Evolutionary conservation across 331 rosid genomes (phyloP).

Genomic region (Cucumis variabilis): DNA sequence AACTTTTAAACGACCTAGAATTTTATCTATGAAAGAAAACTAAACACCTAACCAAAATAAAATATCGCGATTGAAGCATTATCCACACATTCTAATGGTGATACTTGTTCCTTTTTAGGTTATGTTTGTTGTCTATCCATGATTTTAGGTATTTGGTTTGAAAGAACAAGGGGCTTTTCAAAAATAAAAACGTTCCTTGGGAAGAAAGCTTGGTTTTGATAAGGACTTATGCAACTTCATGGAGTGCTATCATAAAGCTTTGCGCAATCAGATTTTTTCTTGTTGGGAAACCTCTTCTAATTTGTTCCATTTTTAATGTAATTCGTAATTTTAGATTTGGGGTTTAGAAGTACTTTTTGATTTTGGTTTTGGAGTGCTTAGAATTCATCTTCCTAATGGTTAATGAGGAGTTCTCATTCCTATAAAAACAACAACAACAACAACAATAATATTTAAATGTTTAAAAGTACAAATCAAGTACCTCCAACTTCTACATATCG

Average conservation of each 20-base stretch:
- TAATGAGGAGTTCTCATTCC: not conserved
- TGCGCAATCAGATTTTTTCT: not conserved
- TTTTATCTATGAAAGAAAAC: conserved; percentile 3
- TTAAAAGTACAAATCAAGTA: not conserved
- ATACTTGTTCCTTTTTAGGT: not conserved
- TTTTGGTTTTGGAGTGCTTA: not conserved
- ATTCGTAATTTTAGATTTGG: not conserved
- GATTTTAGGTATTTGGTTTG: not conserved
- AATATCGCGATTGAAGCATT: not conserved
- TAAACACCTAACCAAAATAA: not conserved
- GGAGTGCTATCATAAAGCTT: not conserved
- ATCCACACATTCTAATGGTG: not conserved
- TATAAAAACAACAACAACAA: not conserved
- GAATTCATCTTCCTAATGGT: not conserved
- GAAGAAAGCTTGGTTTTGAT: not conserved
- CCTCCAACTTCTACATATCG: conserved; percentile 21
- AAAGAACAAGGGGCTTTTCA: not conserved
- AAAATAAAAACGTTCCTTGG: not conserved
- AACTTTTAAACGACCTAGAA: not conserved
- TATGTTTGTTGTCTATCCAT: not conserved
- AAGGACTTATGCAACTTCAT: not conserved
- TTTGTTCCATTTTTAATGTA: not conserved
- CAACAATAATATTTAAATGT: no score
- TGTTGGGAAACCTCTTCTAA: not conserved
- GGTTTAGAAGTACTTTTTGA: not conserved